These are phyloP conservation scores for Quercus cerris DNA, from an alignment of 306 rosid species.

Conservation along the genomic window DNA sequence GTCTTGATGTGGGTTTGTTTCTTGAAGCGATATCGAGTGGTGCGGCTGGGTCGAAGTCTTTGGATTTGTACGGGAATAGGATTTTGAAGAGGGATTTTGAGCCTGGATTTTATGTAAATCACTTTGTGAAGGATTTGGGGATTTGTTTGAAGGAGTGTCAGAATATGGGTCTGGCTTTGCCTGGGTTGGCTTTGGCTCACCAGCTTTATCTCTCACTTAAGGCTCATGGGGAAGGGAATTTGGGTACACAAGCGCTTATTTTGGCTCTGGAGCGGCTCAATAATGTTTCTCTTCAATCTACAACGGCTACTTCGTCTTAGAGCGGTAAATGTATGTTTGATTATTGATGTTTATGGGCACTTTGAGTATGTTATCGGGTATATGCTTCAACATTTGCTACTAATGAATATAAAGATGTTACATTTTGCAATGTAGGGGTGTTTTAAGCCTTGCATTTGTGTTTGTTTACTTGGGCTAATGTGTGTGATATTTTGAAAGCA, in stretches of 20 bases:
- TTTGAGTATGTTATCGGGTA: background rate
- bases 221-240: constrained; percentile 80
- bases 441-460: too few species aligned
- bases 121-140: constrained; percentile 88
- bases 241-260: constrained; percentile 78
- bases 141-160: constrained; percentile 88
- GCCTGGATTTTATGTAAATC: constrained; percentile 78
- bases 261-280: constrained; percentile 84
- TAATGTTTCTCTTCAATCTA: constrained; percentile 49
- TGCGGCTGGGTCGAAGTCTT: constrained; percentile 70
- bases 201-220: constrained; percentile 72
- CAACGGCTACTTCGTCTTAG: background rate
- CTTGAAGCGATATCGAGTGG: constrained; percentile 71
- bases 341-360: background rate
- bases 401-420: too few species aligned
- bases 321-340: background rate
- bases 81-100: constrained; percentile 76
- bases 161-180: constrained; percentile 72
- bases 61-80: constrained; percentile 57
- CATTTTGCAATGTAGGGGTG: too few species aligned
- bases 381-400: background rate
- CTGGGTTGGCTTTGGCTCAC: constrained; percentile 87
- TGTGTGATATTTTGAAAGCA: too few species aligned
- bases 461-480: too few species aligned
- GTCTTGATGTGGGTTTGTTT: constrained; percentile 62